These are phyloP conservation scores for Nowakowskiella sp. DNA, from an alignment of 192 early-diverging fungal species.

Conservation along the genomic window DNA sequence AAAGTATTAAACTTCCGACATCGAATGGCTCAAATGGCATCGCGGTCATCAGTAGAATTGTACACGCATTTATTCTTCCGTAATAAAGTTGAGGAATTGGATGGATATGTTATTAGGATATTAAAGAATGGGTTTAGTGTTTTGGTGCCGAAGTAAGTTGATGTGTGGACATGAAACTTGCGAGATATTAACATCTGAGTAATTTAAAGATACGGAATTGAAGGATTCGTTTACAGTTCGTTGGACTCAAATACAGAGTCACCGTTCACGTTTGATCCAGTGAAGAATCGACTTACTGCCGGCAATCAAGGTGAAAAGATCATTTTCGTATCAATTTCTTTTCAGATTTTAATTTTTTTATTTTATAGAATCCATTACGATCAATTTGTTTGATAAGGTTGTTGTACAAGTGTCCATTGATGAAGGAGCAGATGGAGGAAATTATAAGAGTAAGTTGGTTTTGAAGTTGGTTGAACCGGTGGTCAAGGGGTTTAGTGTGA, in stretches of 20 bases:
- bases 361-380: too few relatives aligned
- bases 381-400: slow-evolving; percentile 76
- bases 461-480: slow-evolving; percentile 39
- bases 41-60: slow-evolving; percentile 88
- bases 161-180: background rate
- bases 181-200: background rate
- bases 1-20: slow-evolving; percentile 82
- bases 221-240: slow-evolving; percentile 90
- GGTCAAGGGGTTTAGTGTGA: slow-evolving; percentile 18
- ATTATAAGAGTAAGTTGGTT: slow-evolving; percentile 32
- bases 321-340: too few relatives aligned
- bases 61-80: slow-evolving; percentile 96
- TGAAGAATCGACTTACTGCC: slow-evolving; percentile 28
- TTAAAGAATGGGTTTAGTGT: slow-evolving; percentile 93
- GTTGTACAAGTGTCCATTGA: slow-evolving; percentile 61
- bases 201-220: slow-evolving; percentile 66
- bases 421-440: slow-evolving; percentile 37
- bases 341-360: too few relatives aligned
- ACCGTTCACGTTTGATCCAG: slow-evolving; percentile 27
- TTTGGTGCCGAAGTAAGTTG: slow-evolving; percentile 66
- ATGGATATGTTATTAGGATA: slow-evolving; percentile 83
- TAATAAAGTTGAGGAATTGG: slow-evolving; percentile 76
- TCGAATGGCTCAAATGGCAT: slow-evolving; percentile 92
- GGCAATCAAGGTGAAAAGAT: slow-evolving; percentile 21
- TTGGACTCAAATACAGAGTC: slow-evolving; percentile 15